Conservation (phyloP, 2,329 filamentous ascomycete species). For the Penicillium corylophilum region DNA sequence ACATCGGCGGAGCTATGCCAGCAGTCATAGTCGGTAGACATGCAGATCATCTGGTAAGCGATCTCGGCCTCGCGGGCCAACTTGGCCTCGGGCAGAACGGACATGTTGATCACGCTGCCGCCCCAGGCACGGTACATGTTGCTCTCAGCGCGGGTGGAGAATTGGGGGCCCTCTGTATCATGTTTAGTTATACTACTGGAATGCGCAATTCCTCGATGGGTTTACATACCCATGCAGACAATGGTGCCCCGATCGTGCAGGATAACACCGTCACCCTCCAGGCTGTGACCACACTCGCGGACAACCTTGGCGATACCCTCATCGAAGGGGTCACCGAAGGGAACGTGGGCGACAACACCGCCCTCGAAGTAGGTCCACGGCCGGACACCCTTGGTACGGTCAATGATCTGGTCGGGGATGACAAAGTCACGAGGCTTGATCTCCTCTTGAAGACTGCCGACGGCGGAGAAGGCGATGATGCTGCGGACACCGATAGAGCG, state of each 20-base stretch:
- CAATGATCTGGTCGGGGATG: constrained; percentile 92
- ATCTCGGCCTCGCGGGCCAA: constrained; percentile 95
- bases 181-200: background rate
- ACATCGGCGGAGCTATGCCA: constrained; percentile 82
- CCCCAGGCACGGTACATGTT: constrained; percentile 94
- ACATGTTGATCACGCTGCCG: constrained; percentile 98
- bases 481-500: constrained; percentile 84
- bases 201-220: background rate
- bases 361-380: constrained; percentile 87
- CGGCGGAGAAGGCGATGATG: constrained; percentile 92
- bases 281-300: constrained; percentile 68
- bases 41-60: constrained; percentile 97
- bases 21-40: constrained; percentile 99
- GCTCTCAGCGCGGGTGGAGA: constrained; percentile 92
- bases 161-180: constrained; percentile 83
- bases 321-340: constrained; percentile 96
- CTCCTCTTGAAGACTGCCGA: constrained; percentile 86
- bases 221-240: constrained; percentile 78
- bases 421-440: constrained; percentile 97
- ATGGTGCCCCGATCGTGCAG: constrained; percentile 82
- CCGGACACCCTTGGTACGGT: constrained; percentile 91
- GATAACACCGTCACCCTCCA: constrained; percentile 80
- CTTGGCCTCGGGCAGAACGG: constrained; percentile 89
- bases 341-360: constrained; percentile 88
- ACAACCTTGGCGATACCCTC: constrained; percentile 72